Base-by-base conservation (phyloP, 306 rosid genomes). In the Mimosa bimucronata region DNA sequence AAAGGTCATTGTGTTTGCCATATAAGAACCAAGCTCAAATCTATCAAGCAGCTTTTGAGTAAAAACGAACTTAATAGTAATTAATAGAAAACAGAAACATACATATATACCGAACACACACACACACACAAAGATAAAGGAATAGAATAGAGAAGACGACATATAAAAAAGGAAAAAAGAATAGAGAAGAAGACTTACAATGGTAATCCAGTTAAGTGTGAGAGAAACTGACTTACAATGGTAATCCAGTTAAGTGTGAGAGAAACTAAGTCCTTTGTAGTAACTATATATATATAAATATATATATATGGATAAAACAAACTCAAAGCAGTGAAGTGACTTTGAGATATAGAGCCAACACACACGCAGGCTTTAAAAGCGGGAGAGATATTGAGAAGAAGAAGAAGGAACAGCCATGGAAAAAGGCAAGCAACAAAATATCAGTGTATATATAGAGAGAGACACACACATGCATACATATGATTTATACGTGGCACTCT, bases 161-260 rank as follows among this genome's bases (percentile, higher is more conserved):
- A 2, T 34, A 5, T 2, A 34, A 34, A 34, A 34, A 34, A 5
- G 5, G 5, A 5, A 34, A 34, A 34, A 34, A 34, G 37, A 48
- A 2, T 44, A 44, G 50, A 65, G 29, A 10, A 38, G 10, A 16
- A 38, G 42, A 66, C 72, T 66, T 66, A 66, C 72, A 66, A 38
- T n/a, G 46, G 25, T 19, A 16, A 30, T 9, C 23, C 41, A 64
- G 44, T 34, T 65, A 34, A 2, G 57, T 50, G 50, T 15, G 7
- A 50, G 60, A 19, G 26, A 52, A 50, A 50, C 57, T 6, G 42
- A 66, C 72, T 66, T 66, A 66, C 72, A 66, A 38, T n/a, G 46
- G 25, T 19, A 16, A 30, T 9, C 23, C 41, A 64, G 44, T 34
- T 65, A 34, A 2, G 57, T 50, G 50, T 15, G 7, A 50, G 60